phyloP scores from a whole-genome alignment of 805 yeast species.

The Dipodascus geniculatus region DNA sequence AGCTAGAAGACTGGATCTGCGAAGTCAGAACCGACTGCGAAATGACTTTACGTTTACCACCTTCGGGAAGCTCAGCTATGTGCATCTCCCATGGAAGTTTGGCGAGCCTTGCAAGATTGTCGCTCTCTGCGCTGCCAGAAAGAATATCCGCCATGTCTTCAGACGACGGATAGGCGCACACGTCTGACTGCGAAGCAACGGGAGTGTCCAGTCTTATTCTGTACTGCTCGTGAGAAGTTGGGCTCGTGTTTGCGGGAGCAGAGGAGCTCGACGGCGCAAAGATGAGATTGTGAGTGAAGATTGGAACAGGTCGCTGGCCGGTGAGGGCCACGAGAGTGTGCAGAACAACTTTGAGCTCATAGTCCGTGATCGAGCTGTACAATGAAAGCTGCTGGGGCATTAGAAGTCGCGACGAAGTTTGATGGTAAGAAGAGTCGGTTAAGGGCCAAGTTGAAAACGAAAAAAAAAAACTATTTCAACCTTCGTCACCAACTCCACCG shows the following conservation, averaged over 20 bases:
- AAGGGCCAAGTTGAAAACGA: too few species aligned
- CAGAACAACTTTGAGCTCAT: conserved; percentile 21
- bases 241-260: conserved; percentile 19
- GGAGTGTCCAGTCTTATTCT: conserved; percentile 12
- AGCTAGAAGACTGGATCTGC: conserved; percentile 24
- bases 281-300: conserved; percentile 20
- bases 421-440: background rate
- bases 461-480: background rate
- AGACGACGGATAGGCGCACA: conserved; percentile 5
- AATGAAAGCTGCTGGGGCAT: conserved; percentile 29
- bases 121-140: background rate
- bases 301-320: conserved; percentile 25
- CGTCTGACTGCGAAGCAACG: background rate
- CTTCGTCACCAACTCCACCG: background rate
- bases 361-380: conserved; percentile 21
- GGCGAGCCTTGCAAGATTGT: conserved; percentile 3
- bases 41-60: conserved; percentile 35
- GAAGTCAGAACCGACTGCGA: conserved; percentile 59
- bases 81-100: conserved; percentile 20
- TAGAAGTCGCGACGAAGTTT: background rate
- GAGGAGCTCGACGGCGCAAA: conserved; percentile 24
- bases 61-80: conserved; percentile 28
- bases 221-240: conserved; percentile 21
- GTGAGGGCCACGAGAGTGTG: conserved; percentile 26
- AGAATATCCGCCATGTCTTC: conserved; percentile 4